Base-by-base conservation (phyloP, 257 asterid species). In the Solanum pinnatisectum region DNA sequence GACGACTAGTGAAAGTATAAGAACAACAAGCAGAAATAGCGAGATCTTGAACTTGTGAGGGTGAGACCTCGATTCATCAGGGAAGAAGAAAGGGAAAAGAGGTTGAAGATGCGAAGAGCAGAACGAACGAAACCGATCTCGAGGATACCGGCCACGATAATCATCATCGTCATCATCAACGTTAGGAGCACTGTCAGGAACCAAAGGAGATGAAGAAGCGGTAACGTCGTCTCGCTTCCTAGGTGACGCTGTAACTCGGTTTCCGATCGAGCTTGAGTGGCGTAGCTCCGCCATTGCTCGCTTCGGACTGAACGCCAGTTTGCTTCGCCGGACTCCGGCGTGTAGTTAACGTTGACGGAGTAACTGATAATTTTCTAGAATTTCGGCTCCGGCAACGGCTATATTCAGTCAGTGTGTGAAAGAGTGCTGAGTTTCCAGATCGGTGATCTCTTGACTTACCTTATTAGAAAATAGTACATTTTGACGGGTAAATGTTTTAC, bases 221-320 rank as follows among this genome's bases (percentile, higher is more conserved):
- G 52, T 71, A 85, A 88, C 90, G 27, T 88, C 93, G 73, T 88
- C 91, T 22, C 94, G 91, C 83, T 89, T 94, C 87, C 92, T 90
- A 3, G 98, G 98, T n/a, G 98, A 94, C 4, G 95, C 89, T 35
- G 94, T 89, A 12, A 90, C 90, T 84, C 99, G 96, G 93, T 87
- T 94, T 67, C 98, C 96, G 73, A 91, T 87, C 87, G 98, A 96
- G 95, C 96, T 94, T 60, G 99, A 95, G 90, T 96, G 99, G 92
- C 99, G 99, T 92, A 97, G 97, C 95, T 97, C 99, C 94, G 96
- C 99, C 99, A 91, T 95, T 42, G 95, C 98, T 87, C 98, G 95
- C 91, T 96, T 97, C 68, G 99, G 99, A 89, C 99, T 97, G 93
- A 85, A 95, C 92, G 98, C 99, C 99, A 97, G 98, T 93, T 95